Conservation (phyloP, 2,329 filamentous ascomycete species). For the Beauveria asiatica region DNA sequence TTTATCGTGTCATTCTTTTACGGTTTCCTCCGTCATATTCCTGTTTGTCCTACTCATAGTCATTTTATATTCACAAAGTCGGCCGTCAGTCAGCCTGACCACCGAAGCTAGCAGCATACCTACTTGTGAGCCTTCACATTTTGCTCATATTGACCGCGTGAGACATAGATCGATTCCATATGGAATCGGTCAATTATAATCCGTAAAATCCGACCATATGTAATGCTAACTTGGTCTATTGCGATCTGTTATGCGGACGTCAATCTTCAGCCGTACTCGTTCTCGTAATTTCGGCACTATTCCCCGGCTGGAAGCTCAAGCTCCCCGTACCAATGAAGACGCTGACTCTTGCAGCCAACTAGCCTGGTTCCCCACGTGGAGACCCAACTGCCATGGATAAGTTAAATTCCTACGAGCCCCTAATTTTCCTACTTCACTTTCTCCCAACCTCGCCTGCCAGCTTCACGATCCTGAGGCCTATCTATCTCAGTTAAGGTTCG, state of each 20-base stretch:
- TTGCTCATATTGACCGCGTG: too few relatives aligned
- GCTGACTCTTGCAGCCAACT: not conserved
- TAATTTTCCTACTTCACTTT: not conserved
- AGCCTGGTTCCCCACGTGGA: not conserved
- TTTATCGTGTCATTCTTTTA: too few relatives aligned
- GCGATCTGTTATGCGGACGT: not conserved
- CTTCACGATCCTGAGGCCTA: not conserved
- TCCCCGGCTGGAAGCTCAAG: not conserved
- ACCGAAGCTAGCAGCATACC: too few relatives aligned
- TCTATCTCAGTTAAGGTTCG: not conserved
- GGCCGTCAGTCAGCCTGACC: too few relatives aligned
- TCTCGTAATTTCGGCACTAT: conserved; percentile 1
- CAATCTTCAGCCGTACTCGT: not conserved
- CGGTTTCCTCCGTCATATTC: too few relatives aligned
- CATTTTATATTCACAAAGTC: too few relatives aligned
- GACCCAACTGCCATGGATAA: not conserved
- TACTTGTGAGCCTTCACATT: too few relatives aligned
- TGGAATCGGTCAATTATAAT: not conserved
- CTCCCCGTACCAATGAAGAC: not conserved
- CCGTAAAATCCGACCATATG: not conserved
- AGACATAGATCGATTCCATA: too few relatives aligned
- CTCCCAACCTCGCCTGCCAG: not conserved
- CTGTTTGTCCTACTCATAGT: too few relatives aligned
- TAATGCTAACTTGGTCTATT: not conserved
- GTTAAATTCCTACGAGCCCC: not conserved